phyloP scores from a whole-genome alignment of 345 rosid genomes.

The Nephelium lappaceum region DNA sequence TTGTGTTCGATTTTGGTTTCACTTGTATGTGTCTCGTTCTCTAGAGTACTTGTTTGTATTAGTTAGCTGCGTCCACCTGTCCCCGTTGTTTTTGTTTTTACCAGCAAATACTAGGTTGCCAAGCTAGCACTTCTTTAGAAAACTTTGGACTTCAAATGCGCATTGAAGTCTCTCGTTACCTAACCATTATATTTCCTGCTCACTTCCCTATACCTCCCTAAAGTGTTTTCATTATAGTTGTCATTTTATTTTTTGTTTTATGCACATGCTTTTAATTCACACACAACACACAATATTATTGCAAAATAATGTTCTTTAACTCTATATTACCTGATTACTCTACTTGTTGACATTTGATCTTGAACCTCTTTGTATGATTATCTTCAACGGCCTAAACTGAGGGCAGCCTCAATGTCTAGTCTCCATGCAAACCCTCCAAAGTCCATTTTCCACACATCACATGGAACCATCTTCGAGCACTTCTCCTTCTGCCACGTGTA shows the following conservation, averaged over 20 bases:
- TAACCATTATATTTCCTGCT: not conserved
- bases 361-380: not conserved
- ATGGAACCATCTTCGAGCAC: constrained; percentile 57
- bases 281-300: not conserved
- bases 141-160: not conserved
- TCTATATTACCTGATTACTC: constrained; percentile 22
- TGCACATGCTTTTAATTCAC: not conserved
- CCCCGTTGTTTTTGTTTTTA: not conserved
- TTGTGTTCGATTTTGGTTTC: not conserved
- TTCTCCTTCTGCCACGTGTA: constrained; percentile 56
- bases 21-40: not conserved
- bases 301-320: not conserved
- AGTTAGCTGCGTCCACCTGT: constrained; percentile 14
- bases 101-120: too few relatives aligned
- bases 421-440: constrained; percentile 86
- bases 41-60: not conserved
- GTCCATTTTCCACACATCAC: constrained; percentile 81
- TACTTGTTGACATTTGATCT: not conserved
- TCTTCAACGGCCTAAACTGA: constrained; percentile 55
- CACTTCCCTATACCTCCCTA: not conserved
- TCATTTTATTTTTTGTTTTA: not conserved
- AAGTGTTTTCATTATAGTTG: not conserved
- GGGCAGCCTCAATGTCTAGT: constrained; percentile 78
- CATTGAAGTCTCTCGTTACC: not conserved
- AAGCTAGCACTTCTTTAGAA: not conserved